phyloP scores from a whole-genome alignment of 2,329 filamentous ascomycete species.

The Coniochaeta prunicola region DNA sequence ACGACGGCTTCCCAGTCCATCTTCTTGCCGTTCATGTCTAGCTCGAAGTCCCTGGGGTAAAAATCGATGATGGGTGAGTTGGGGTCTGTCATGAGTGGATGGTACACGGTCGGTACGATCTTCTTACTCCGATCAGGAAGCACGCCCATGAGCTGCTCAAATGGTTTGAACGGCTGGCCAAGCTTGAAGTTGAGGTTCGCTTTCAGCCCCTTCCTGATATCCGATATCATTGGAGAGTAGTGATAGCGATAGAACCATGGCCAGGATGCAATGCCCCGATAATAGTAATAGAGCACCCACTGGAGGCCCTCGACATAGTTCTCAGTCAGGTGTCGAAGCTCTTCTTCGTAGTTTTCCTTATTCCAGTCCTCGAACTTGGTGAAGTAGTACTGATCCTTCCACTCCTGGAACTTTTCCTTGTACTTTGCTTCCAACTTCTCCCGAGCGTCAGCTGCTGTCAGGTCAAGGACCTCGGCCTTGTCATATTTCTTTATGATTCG shows the following conservation, averaged over 20 bases:
- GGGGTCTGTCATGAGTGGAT: constrained; percentile 84
- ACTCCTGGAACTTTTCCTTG: constrained; percentile 78
- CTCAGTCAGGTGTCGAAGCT: constrained; percentile 76
- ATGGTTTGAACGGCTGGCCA: constrained; percentile 90
- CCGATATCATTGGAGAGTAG: constrained; percentile 89
- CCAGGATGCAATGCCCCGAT: constrained; percentile 94
- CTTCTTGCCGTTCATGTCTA: constrained; percentile 99
- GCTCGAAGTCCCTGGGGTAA: constrained; percentile 91
- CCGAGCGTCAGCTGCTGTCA: constrained; percentile 72
- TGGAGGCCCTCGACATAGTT: constrained; percentile 97
- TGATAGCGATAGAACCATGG: constrained; percentile 97
- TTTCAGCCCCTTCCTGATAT: constrained; percentile 80
- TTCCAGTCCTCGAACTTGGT: constrained; percentile 75
- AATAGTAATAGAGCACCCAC: constrained; percentile 98
- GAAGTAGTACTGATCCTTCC: constrained; percentile 92
- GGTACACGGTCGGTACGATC: constrained; percentile 83
- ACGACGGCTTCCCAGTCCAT: constrained; percentile 99
- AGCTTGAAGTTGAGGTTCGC: constrained; percentile 89
- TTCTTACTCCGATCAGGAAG: constrained; percentile 94
- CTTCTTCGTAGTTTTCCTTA: constrained; percentile 64
- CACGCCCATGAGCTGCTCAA: constrained; percentile 96
- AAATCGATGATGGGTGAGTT: constrained; percentile 95
- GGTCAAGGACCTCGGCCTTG: constrained; percentile 76
- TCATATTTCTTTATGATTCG: constrained; percentile 88
- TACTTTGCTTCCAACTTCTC: constrained; percentile 77